These are phyloP conservation scores for Thalia dealbata DNA, from an alignment of 176 grass and related monocot species.

Conservation along the genomic window DNA sequence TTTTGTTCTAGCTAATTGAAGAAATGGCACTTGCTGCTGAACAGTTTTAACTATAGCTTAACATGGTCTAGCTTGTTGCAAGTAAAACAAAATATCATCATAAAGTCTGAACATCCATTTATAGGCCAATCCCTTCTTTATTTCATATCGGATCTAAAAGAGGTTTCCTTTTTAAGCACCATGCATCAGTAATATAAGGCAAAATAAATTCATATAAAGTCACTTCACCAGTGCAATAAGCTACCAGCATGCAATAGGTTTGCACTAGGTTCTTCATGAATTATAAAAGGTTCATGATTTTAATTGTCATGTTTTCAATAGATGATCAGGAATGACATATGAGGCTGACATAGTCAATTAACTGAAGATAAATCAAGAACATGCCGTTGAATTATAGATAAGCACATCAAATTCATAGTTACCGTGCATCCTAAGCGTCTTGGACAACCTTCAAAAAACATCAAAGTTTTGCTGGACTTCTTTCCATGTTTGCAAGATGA, in stretches of 20 bases:
- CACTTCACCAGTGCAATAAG: not conserved
- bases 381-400: not conserved
- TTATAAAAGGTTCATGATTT: too few species aligned
- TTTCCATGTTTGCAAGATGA: constrained; percentile 33
- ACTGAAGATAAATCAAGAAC: not conserved
- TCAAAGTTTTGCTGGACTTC: constrained; percentile 69
- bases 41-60: too few species aligned
- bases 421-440: constrained; percentile 84
- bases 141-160: not conserved
- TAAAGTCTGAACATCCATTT: too few species aligned
- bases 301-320: too few species aligned
- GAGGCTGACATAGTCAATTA: not conserved
- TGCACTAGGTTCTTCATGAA: too few species aligned
- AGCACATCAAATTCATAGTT: constrained; percentile 30
- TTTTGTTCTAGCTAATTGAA: too few species aligned
- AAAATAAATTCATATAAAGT: not conserved
- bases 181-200: not conserved
- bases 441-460: constrained; percentile 93
- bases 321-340: not conserved
- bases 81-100: too few species aligned
- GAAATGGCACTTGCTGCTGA: too few species aligned
- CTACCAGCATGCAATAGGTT: not conserved
- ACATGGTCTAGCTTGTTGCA: too few species aligned
- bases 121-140: not conserved
- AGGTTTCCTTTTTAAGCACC: not conserved